Evolutionary conservation across 2,329 filamentous ascomycete species (phyloP), one percentile per base, ranked within the genome.

Genomic region (Tympanopsis confertula): DNA sequence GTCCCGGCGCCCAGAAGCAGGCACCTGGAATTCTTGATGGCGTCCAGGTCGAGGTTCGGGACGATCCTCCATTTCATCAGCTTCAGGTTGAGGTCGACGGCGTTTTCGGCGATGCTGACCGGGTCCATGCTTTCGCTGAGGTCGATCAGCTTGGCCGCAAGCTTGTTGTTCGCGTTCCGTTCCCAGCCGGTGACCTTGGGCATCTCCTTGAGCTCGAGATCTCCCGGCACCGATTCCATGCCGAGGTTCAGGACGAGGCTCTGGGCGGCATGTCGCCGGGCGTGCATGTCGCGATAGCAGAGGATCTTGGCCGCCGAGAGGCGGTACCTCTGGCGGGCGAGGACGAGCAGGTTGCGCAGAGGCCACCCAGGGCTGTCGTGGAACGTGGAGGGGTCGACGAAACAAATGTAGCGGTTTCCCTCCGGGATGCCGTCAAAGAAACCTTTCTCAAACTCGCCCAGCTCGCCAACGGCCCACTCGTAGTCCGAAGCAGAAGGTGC

Each of bases 51-150:
- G 28, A 98, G 71, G 37, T 80, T 79, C 0, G 91, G 91, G 5
- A 87, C 86, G 49, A 98, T 86, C 28, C 91, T 80, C 91, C 91
- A 98, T 62, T 95, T 98, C 80, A 98, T 98, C 41, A 98, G 71
- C 61, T 96, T 96, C 42, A 96, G 68, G 52, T 98, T 98, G 41
- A 98, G 70, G 52, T 98, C 89, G 7, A 96, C 89, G 1, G 88
- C 87, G 55, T 93, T 87, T 53, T 96, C 88, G 17, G 91, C 91
- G 14, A 96, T 67, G 50, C 80, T 79, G 22, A 72, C 67, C 5
- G 91, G 89, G 52, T 98, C 88, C 82, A 98, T 89, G 50, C 94
- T 94, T 49, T 91, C 86, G 15, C 83, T 82, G 5, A 98, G 68
- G 50, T 93, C 86, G 13, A 86, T 85, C 14, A 82, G 72, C 46